Percentiles rank a stretch among this genome's conserved stretches.
Evolutionary conservation across 441 rosid species (phyloP).

Genomic region (Manihot esculenta): DNA sequence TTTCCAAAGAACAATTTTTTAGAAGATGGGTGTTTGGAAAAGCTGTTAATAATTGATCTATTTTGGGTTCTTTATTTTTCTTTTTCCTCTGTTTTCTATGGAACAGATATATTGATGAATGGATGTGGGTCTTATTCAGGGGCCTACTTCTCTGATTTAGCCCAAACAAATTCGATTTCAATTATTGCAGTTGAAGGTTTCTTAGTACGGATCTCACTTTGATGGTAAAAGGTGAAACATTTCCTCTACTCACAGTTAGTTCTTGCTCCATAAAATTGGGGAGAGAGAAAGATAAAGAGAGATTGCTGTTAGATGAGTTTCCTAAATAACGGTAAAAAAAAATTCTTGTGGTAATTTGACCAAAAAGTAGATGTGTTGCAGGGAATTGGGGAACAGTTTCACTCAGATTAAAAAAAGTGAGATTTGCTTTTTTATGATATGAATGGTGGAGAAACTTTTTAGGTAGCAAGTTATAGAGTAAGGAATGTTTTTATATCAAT

Average conservation of each 20-base stretch:
- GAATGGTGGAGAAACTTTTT: conserved; percentile 9
- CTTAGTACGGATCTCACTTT: conserved; percentile 15
- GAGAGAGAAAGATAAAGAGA: not conserved
- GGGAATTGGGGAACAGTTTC: conserved; percentile 21
- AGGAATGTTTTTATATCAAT: conserved; percentile 1
- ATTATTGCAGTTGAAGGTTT: conserved; percentile 42
- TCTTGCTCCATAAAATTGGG: conserved; percentile 30
- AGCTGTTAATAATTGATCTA: conserved; percentile 13
- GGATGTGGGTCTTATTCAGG: conserved; percentile 30
- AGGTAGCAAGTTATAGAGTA: conserved; percentile 13
- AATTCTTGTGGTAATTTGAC: conserved; percentile 15
- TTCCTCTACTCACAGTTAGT: conserved; percentile 20
- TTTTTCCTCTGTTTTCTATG: no score
- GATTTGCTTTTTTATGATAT: not conserved
- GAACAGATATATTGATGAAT: conserved; percentile 11
- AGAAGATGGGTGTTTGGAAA: conserved; percentile 5
- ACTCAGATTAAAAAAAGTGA: not conserved
- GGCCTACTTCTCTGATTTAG: conserved; percentile 33
- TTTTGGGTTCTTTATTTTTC: not conserved
- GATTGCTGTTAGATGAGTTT: conserved; percentile 12
- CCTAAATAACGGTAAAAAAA: conserved; percentile 17
- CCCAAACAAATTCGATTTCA: conserved; percentile 30
- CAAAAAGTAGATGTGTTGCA: conserved; percentile 2
- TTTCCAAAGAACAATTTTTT: not conserved
- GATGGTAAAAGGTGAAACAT: conserved; percentile 30